Conservation (phyloP, 768 basidiomycete genomes). For the Mycena rosella region DNA sequence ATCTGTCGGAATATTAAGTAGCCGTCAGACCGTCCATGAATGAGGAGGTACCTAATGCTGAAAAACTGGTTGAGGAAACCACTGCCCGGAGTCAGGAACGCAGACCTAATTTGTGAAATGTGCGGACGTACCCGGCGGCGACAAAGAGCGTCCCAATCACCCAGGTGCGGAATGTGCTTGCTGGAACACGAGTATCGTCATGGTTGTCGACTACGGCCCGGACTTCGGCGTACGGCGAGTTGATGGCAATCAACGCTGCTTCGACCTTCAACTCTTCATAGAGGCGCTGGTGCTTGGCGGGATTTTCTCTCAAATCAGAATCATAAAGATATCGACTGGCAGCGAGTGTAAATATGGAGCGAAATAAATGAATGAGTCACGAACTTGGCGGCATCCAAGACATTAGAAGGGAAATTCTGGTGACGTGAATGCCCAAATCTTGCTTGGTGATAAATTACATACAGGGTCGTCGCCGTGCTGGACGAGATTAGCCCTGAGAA, state of each 20-base stretch:
- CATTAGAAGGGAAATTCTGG: conserved; percentile 28
- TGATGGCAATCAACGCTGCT: conserved; percentile 43
- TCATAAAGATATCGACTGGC: conserved; percentile 34
- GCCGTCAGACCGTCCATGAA: too few species aligned
- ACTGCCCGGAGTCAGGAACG: conserved; percentile 14
- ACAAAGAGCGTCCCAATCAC: conserved; percentile 45
- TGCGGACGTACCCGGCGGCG: conserved; percentile 10
- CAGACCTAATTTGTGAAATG: not conserved
- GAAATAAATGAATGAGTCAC: not conserved
- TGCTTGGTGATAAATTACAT: not conserved
- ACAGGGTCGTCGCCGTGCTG: conserved; percentile 33
- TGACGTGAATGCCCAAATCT: not conserved
- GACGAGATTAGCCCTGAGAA: not conserved
- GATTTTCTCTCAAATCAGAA: conserved; percentile 20
- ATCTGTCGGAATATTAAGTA: not conserved
- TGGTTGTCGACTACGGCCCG: conserved; percentile 69
- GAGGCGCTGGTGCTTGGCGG: conserved; percentile 34
- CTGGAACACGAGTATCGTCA: conserved; percentile 63
- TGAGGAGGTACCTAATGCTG: conserved; percentile 40
- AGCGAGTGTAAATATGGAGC: not conserved
- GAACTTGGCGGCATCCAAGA: conserved; percentile 19
- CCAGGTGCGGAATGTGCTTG: conserved; percentile 66
- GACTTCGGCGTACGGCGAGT: conserved; percentile 75
- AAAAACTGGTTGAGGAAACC: conserved; percentile 47
- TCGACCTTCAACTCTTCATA: conserved; percentile 43